Conservation (phyloP, 2,329 filamentous ascomycete genomes). For the Penicillium sp. region DNA sequence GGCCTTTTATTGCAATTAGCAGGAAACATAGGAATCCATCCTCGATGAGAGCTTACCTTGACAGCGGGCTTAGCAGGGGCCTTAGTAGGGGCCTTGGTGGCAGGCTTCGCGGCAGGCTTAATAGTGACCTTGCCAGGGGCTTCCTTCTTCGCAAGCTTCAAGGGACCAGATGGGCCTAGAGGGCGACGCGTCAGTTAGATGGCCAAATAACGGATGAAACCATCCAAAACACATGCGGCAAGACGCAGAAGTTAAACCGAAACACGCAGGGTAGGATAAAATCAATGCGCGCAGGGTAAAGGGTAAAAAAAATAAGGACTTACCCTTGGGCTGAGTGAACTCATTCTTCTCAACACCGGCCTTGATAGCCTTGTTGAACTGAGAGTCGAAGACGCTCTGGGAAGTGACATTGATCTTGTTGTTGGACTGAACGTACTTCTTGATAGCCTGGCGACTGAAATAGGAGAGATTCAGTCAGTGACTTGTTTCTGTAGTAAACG, state of each 20-base stretch:
- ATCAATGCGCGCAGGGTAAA: conserved; percentile 1
- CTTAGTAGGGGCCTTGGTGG: background rate
- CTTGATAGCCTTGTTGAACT: conserved; percentile 84
- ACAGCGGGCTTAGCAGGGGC: conserved; percentile 20
- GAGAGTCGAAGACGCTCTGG: conserved; percentile 62
- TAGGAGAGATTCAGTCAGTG: conserved; percentile 33
- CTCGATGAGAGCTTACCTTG: conserved; percentile 16
- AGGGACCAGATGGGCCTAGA: conserved; percentile 76
- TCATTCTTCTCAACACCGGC: conserved; percentile 79
- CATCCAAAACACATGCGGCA: background rate
- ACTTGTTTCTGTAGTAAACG: conserved; percentile 20
- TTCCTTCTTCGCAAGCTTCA: conserved; percentile 87
- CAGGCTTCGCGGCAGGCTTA: conserved; percentile 19
- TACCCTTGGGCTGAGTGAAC: conserved; percentile 90
- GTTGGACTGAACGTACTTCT: conserved; percentile 72
- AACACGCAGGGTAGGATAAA: background rate
- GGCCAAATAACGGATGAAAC: background rate
- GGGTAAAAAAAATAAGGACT: conserved; percentile 38
- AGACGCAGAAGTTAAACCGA: background rate
- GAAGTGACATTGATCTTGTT: conserved; percentile 59
- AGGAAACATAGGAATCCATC: background rate
- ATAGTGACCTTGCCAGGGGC: conserved; percentile 31
- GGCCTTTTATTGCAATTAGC: conserved; percentile 23
- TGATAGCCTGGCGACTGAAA: conserved; percentile 65
- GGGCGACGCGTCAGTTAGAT: conserved; percentile 29